A percentile compares a stretch with the other conserved stretches of the same genome.
phyloP scores from a whole-genome alignment of 305 asterid genomes.

The Fraxinus latifolia region DNA sequence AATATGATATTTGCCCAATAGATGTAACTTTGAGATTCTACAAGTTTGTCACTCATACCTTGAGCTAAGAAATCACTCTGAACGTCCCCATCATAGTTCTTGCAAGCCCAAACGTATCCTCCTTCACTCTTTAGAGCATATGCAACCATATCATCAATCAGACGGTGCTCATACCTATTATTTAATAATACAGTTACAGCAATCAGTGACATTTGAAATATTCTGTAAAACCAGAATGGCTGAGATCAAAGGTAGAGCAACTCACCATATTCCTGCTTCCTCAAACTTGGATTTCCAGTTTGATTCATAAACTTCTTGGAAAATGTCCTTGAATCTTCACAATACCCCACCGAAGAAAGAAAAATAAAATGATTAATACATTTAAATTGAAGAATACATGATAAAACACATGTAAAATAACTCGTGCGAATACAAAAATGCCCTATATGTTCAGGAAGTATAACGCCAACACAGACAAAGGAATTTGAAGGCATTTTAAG shows the following conservation, averaged over 20 bases:
- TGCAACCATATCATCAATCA: conserved; percentile 57
- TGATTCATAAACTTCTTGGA: conserved; percentile 49
- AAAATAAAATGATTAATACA: conserved; percentile 2
- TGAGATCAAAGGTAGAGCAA: conserved; percentile 4
- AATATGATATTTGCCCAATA: background rate
- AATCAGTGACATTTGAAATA: background rate
- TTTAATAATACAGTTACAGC: background rate
- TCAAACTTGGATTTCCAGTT: conserved; percentile 45
- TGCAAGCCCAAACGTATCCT: conserved; percentile 59
- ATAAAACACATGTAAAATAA: background rate
- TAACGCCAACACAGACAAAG: background rate
- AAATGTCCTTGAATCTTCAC: conserved; percentile 60
- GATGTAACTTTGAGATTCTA: background rate
- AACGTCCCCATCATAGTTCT: conserved; percentile 89
- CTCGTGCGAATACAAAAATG: background rate
- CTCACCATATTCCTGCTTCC: conserved; percentile 67
- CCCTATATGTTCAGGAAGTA: background rate
- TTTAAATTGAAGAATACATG: background rate
- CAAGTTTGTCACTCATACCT: conserved; percentile 36
- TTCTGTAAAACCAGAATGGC: background rate
- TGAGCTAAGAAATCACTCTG: conserved; percentile 89
- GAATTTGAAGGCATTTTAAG: background rate
- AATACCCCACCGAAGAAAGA: background rate
- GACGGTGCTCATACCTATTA: conserved; percentile 51
- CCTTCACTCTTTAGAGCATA: conserved; percentile 53